Percentiles rank a stretch among this genome's conserved stretches.
phyloP scores from a whole-genome alignment of 768 basidiomycete genomes.

The Suillus placidus region DNA sequence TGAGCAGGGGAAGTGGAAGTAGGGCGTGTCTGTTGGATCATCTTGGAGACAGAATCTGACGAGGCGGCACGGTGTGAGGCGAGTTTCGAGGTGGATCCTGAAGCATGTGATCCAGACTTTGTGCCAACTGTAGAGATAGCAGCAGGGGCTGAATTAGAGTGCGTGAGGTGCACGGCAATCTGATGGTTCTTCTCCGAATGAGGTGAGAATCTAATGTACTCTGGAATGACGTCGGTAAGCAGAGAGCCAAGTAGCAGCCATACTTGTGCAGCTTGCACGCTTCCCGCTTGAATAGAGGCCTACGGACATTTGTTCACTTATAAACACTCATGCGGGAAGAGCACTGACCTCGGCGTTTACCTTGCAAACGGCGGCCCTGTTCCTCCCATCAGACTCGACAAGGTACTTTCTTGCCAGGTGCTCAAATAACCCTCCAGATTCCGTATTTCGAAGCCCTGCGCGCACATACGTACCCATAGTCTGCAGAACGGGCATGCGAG shows the following conservation, averaged over 20 bases:
- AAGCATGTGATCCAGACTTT: constrained; percentile 8
- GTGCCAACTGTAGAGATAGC: constrained; percentile 34
- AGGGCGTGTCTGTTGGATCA: constrained; percentile 11
- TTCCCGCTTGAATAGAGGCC: constrained; percentile 63
- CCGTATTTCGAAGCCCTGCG: constrained; percentile 24
- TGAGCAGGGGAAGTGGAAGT: constrained; percentile 29
- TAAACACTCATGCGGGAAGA: neutral
- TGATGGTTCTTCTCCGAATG: constrained; percentile 19
- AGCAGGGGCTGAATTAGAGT: constrained; percentile 47
- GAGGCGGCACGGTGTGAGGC: constrained; percentile 29
- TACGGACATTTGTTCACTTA: constrained; percentile 24
- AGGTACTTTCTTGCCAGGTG: constrained; percentile 64
- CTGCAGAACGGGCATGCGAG: constrained; percentile 55
- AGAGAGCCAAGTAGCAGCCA: constrained; percentile 70
- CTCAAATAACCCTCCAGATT: constrained; percentile 38
- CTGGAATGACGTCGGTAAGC: constrained; percentile 51
- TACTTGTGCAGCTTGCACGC: constrained; percentile 57
- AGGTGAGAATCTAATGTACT: constrained; percentile 28
- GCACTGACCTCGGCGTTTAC: constrained; percentile 58
- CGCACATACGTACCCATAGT: constrained; percentile 53
- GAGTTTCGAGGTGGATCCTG: constrained; percentile 22
- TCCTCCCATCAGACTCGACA: constrained; percentile 39
- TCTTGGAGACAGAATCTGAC: constrained; percentile 24
- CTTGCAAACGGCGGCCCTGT: constrained; percentile 46
- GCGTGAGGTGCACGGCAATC: constrained; percentile 31